Base-by-base conservation (phyloP, 2,329 filamentous ascomycete genomes). In the Trichoderma polysporum region DNA sequence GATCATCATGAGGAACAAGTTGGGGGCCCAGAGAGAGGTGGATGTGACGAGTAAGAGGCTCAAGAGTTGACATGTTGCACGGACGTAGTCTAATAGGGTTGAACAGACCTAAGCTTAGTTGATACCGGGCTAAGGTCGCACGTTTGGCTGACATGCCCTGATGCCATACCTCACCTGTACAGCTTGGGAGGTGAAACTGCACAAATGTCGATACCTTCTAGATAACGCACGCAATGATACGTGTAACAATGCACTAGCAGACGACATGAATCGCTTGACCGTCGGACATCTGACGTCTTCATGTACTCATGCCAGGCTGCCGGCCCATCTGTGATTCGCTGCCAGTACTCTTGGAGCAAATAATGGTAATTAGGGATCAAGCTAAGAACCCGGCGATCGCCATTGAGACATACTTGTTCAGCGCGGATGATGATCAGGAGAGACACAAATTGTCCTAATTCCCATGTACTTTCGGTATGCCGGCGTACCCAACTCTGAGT, bases 11-110 rank as follows among this genome's bases (percentile, higher is more conserved):
- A 61, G 57, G 56, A 60, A 54, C 27, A 22, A 54, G 45, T 49
- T 53, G 52, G 35, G 41, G 50, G 41, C 9, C 45, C 57, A 17
- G 29, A 29, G n/a, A 56, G 13, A 39, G 41, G 39, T 35, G 41
- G 52, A 58, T 35, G 50, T 53, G 65, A 62, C 56, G 64, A 66
- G 64, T 66, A 33, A 61, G 57, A 60, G 56, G 64, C 47, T 61
- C 53, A 50, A 57, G 37, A 58, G 53, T 65, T 41, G 53, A 58
- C 53, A 65, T 39, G 62, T 58, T 50, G 53, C 62, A 65, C 62
- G 29, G 62, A 65, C 37, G 53, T 35, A 13, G 50, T 47, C 25
- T 45, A 45, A 47, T 33, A 63, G 49, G 50, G 60, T 63, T 54
- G 49, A 54, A n/a, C 60, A 54, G 17, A 45, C 60, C 60, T 47